Evolutionary conservation across 78 protist species (phyloP).

Genomic region (Anaeramoeba flamelloides): DNA sequence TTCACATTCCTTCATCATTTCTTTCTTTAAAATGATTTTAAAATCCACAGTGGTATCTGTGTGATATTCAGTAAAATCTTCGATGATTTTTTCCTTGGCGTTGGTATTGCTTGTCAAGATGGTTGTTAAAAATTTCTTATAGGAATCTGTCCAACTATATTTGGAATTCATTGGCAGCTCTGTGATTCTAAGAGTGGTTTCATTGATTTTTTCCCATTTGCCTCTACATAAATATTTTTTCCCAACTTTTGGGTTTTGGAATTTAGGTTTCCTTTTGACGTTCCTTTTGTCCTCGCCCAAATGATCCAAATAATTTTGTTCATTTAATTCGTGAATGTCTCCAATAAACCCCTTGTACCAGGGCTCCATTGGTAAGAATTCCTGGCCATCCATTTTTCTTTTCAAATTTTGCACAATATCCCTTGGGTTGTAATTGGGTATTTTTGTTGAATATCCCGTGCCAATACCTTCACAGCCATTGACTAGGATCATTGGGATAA

Average conservation of each 20-base stretch:
- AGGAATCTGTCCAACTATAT: not conserved
- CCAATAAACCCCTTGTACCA: conserved; percentile 85
- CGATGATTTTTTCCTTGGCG: not conserved
- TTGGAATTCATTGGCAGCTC: not conserved
- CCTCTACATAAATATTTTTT: not conserved
- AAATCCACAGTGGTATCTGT: conserved; percentile 57
- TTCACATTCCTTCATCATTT: not conserved
- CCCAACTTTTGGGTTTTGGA: not conserved
- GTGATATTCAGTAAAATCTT: conserved; percentile 60
- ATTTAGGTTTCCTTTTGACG: too few relatives aligned
- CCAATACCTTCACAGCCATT: conserved; percentile 93
- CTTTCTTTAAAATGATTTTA: not conserved
- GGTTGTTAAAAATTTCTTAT: not conserved
- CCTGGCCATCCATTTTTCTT: conserved; percentile 30
- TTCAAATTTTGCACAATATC: conserved; percentile 46
- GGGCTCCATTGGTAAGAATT: conserved; percentile 44
- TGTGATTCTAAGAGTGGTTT: not conserved
- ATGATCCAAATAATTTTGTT: not conserved
- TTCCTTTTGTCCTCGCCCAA: not conserved
- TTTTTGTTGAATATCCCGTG: conserved; percentile 65
- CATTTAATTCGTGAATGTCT: conserved; percentile 2
- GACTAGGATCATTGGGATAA: conserved; percentile 86
- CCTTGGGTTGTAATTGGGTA: conserved; percentile 74
- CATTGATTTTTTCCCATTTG: not conserved
- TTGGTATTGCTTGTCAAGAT: not conserved